Evolutionary conservation across 768 basidiomycete species (phyloP), one percentile per base, ranked within the genome.

Genomic region (Wakefieldia striispora): DNA sequence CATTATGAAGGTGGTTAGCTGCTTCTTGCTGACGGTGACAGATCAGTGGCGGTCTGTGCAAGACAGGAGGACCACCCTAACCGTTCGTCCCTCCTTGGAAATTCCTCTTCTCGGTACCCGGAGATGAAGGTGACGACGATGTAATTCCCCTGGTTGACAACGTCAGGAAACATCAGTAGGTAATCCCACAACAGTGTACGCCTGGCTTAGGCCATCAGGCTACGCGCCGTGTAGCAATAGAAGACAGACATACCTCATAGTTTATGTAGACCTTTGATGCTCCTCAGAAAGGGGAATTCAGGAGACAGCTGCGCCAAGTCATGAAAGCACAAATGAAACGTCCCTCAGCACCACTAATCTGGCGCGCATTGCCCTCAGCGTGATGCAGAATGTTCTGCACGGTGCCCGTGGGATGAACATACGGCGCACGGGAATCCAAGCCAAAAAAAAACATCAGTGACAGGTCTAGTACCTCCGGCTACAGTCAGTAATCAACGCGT

Each of bases 71-170:
- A 48, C 26, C 43, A 51, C 52, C 39, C 52, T 55, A 20, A 43
- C 60, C 39, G 11, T 29, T 53, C 6, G 17, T 48, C 49, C 40
- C 19, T 24, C 36, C 51, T 52, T 51, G 52, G 40, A 52, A 52
- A 62, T 56, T 43, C 20, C 21, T 46, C 50, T 34, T 57, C 54
- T 9, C 54, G 54, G 38, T 31, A 21, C 43, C 12, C 61, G 62
- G 62, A 63, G 52, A 63, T 63, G 62, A 63, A 62, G 24, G 53
- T 20, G 48, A 60, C 21, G 7, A 33, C 21, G 34, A 51, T 26
- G 23, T 36, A 19, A 16, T 14, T 20, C 16, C 42, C 58, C 39
- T 47, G 13, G 56, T 47, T 39, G 11, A 39, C 43, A 37, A 41
- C 26, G 41, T 20, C 43, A 12, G 46, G 14, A 35, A 45, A 57